A percentile compares a stretch with the other conserved stretches of the same genome.
Conservation (phyloP, 2,329 filamentous ascomycete genomes). For the Lachnellula suecica region DNA sequence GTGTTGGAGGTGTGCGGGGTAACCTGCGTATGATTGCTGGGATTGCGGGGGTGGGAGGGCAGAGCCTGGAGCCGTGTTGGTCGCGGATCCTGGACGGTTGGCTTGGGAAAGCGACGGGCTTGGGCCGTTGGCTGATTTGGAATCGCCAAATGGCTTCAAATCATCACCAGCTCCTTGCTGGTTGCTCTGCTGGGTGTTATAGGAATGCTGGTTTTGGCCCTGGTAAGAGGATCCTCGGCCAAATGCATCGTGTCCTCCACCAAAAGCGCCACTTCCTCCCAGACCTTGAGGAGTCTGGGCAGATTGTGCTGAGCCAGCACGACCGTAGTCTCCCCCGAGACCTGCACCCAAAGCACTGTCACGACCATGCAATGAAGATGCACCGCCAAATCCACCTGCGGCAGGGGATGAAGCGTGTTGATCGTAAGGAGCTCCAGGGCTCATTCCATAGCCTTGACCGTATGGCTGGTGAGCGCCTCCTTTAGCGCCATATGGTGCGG, state of each 20-base stretch:
- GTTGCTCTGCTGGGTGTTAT: conserved; percentile 29
- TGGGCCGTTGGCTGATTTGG: conserved; percentile 34
- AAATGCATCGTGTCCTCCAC: conserved; percentile 33
- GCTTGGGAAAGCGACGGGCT: conserved; percentile 36
- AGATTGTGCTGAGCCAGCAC: conserved; percentile 33
- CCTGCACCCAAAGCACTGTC: conserved; percentile 33
- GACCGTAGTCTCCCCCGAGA: conserved; percentile 34
- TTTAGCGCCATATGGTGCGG: conserved; percentile 34
- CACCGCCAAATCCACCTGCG: conserved; percentile 31
- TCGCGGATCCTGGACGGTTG: conserved; percentile 35
- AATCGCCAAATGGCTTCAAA: conserved; percentile 36
- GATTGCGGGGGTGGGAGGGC: conserved; percentile 34
- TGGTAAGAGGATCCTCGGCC: conserved; percentile 33
- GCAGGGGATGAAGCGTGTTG: conserved; percentile 33
- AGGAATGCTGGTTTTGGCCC: conserved; percentile 33
- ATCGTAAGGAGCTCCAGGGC: conserved; percentile 34
- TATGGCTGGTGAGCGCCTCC: conserved; percentile 35
- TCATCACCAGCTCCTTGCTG: conserved; percentile 34
- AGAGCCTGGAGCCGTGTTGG: conserved; percentile 33
- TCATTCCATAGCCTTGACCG: conserved; percentile 35
- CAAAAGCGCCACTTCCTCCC: conserved; percentile 33
- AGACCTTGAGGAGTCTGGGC: conserved; percentile 32
- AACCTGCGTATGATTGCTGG: conserved; percentile 34
- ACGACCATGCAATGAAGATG: conserved; percentile 34
- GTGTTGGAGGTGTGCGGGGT: conserved; percentile 35